Conservation (phyloP, 768 basidiomycete genomes). For the Naganishia onofrii region DNA sequence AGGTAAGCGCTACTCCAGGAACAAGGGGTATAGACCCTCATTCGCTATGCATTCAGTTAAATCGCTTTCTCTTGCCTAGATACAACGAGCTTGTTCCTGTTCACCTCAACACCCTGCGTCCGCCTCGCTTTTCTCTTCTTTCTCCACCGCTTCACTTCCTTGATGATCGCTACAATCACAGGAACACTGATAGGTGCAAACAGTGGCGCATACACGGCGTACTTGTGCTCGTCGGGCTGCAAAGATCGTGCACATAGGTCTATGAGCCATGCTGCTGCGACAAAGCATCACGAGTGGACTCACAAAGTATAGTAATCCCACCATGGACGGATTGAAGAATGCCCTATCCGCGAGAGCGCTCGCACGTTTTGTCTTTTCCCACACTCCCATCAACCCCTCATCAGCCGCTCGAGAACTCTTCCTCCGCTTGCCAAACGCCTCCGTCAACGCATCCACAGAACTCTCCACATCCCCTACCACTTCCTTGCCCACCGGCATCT, state of each 20-base stretch:
- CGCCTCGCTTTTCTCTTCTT: conserved; percentile 36
- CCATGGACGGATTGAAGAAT: conserved; percentile 95
- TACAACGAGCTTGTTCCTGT: no score
- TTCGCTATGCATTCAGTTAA: no score
- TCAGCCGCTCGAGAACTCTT: background rate
- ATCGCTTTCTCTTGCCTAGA: no score
- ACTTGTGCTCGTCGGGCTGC: conserved; percentile 88
- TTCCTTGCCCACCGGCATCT: conserved; percentile 82
- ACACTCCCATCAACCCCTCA: background rate
- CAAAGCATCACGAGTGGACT: conserved; percentile 24
- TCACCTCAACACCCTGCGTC: background rate
- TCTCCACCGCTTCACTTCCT: conserved; percentile 69
- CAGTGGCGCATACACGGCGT: conserved; percentile 90
- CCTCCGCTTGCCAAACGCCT: background rate
- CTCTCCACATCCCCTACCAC: conserved; percentile 70
- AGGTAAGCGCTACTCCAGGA: no score
- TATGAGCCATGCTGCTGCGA: background rate
- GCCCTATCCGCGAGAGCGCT: conserved; percentile 58
- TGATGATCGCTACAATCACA: conserved; percentile 67
- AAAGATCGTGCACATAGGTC: background rate
- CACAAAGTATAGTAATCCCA: conserved; percentile 86
- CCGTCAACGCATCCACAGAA: conserved; percentile 57
- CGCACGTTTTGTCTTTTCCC: conserved; percentile 14
- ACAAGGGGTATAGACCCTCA: no score
- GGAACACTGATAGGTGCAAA: conserved; percentile 89